A percentile compares a stretch with the other conserved stretches of the same genome.
Conservation (phyloP, 345 rosid genomes). For the Heritiera littoralis region DNA sequence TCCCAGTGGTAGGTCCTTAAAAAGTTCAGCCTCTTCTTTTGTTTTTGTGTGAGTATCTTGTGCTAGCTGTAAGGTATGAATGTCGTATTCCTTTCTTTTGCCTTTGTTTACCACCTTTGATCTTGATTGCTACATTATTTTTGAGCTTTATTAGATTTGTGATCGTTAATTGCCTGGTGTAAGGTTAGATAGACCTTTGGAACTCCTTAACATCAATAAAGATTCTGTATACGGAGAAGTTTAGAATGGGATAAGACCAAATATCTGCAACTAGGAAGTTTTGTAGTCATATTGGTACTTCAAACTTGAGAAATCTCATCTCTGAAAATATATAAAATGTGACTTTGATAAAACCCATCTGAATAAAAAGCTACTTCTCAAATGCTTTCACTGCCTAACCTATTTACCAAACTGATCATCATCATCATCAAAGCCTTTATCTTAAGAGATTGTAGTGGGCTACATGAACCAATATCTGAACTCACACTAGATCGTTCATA, state of each 20-base stretch:
- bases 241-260: not conserved
- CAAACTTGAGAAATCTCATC: not conserved
- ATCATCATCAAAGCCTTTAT: too few species aligned
- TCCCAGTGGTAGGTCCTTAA: conserved; percentile 70
- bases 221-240: not conserved
- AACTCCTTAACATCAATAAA: not conserved
- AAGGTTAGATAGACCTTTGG: not conserved
- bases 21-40: not conserved
- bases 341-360: not conserved
- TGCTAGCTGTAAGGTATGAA: not conserved
- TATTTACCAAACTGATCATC: not conserved
- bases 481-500: too few species aligned
- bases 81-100: not conserved
- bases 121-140: not conserved
- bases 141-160: not conserved
- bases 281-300: not conserved
- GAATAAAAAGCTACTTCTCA: not conserved
- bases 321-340: not conserved
- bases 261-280: not conserved
- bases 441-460: too few species aligned
- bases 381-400: not conserved
- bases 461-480: too few species aligned
- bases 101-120: not conserved
- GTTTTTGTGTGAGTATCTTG: not conserved
- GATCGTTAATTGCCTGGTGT: not conserved